Percentiles rank a stretch among this genome's conserved stretches.
phyloP scores from a whole-genome alignment of 257 asterid genomes.

The Solanum piurae region DNA sequence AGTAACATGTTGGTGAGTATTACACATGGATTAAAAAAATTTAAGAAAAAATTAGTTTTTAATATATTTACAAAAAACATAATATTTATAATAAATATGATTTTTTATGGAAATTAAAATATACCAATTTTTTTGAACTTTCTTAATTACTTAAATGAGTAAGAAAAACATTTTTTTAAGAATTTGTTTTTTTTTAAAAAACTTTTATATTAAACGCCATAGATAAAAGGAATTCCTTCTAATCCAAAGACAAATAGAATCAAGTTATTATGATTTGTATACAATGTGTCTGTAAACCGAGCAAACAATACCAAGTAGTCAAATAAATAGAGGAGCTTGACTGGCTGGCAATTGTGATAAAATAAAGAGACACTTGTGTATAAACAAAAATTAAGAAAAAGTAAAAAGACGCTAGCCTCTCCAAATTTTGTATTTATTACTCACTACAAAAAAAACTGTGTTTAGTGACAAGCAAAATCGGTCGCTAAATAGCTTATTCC shows the following conservation, averaged over 20 bases:
- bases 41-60: neutral
- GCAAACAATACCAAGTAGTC: neutral
- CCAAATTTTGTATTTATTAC: neutral
- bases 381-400: neutral
- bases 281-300: neutral
- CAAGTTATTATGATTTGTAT: neutral
- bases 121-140: no score
- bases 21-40: neutral
- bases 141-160: no score
- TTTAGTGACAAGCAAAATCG: no score
- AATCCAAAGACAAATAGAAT: neutral
- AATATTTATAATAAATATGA: neutral
- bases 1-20: neutral
- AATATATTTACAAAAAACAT: neutral
- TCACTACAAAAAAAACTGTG: no score
- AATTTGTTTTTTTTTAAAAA: no score
- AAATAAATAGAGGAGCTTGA: neutral
- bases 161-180: no score
- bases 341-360: neutral
- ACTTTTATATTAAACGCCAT: neutral
- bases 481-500: no score
- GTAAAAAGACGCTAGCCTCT: neutral
- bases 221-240: neutral
- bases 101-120: neutral
- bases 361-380: neutral